phyloP scores from a whole-genome alignment of 495 filamentous ascomycete species.

The Podospora didyma region DNA sequence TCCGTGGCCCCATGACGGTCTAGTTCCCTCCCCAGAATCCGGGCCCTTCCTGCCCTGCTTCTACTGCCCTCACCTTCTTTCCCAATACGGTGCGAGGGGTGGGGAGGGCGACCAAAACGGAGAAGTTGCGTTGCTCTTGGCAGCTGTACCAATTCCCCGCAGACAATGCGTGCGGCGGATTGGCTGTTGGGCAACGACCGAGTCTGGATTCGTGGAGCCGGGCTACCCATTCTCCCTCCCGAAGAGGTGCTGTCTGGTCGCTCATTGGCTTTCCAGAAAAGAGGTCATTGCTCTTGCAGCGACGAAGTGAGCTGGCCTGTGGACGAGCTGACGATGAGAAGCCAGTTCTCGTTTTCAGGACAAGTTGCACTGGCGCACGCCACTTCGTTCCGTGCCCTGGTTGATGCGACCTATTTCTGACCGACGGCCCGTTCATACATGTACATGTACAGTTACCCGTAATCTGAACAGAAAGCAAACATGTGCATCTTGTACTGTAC shows the following conservation, averaged over 20 bases:
- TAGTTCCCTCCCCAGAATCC: constrained; percentile 5
- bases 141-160: constrained; percentile 14
- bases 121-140: background rate
- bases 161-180: constrained; percentile 12
- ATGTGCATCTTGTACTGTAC: too few species aligned
- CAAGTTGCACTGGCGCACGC: background rate
- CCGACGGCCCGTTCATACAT: too few species aligned
- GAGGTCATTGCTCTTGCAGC: constrained; percentile 10
- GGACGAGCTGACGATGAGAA: background rate
- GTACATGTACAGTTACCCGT: too few species aligned
- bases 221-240: background rate
- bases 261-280: constrained; percentile 14
- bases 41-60: background rate
- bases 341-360: background rate
- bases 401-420: too few species aligned
- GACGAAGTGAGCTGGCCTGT: background rate
- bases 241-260: background rate
- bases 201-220: constrained; percentile 5
- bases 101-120: constrained; percentile 12
- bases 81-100: constrained; percentile 6
- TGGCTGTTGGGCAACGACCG: constrained; percentile 10
- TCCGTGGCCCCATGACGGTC: constrained; percentile 13
- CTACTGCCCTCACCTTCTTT: constrained; percentile 11
- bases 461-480: too few species aligned
- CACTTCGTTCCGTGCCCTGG: too few species aligned